phyloP scores from a whole-genome alignment of 257 asterid species.

The Coffea eugenioides region DNA sequence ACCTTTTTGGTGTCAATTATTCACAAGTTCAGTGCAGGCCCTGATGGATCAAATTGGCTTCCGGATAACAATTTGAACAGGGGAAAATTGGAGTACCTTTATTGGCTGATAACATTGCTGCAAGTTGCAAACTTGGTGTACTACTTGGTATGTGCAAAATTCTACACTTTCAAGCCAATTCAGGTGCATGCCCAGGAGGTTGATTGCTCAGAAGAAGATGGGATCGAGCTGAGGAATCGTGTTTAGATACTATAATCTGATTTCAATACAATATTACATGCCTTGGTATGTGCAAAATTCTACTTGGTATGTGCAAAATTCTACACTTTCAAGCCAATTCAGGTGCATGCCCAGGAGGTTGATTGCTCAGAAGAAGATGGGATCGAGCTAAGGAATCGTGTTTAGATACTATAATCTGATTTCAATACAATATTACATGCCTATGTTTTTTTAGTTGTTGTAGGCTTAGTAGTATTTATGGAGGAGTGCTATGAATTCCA shows the following conservation, averaged over 20 bases:
- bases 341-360: slow-evolving; percentile 26
- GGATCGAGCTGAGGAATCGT: slow-evolving; percentile 36
- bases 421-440: neutral
- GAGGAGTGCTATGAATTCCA: neutral
- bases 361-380: slow-evolving; percentile 20
- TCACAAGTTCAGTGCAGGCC: slow-evolving; percentile 44
- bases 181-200: slow-evolving; percentile 28
- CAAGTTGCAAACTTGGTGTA: slow-evolving; percentile 66
- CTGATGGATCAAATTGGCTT: slow-evolving; percentile 74
- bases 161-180: slow-evolving; percentile 70
- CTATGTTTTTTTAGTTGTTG: neutral
- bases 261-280: neutral
- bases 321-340: slow-evolving; percentile 69
- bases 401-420: slow-evolving; percentile 12
- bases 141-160: slow-evolving; percentile 66
- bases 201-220: slow-evolving; percentile 20
- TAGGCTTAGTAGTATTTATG: neutral
- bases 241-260: slow-evolving; percentile 23
- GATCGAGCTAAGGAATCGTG: slow-evolving; percentile 41
- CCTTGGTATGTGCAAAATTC: no score
- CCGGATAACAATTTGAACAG: slow-evolving; percentile 62
- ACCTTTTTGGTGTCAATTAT: slow-evolving; percentile 63
- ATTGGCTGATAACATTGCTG: slow-evolving; percentile 68
- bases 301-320: slow-evolving; percentile 68
- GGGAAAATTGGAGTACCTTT: slow-evolving; percentile 78